phyloP scores from a whole-genome alignment of 768 basidiomycete species.

The Amyloporia xantha region DNA sequence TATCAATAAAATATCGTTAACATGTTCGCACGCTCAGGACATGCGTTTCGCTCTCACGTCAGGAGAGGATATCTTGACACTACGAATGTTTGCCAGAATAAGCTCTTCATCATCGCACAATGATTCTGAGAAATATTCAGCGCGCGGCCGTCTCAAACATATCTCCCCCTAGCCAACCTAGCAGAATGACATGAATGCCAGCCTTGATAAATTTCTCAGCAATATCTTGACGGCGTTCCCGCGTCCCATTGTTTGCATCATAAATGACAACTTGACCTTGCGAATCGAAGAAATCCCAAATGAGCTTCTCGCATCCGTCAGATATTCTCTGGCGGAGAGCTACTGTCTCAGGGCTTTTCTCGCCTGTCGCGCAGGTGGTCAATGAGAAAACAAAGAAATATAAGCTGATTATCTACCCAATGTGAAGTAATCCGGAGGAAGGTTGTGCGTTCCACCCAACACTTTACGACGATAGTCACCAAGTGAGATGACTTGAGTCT shows the following conservation, averaged over 20 bases:
- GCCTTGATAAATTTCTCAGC: conserved; percentile 80
- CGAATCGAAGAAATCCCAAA: conserved; percentile 79
- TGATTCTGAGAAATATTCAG: conserved; percentile 52
- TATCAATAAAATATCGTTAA: too few species aligned
- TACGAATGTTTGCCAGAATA: conserved; percentile 90
- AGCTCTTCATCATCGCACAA: conserved; percentile 89
- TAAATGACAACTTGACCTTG: conserved; percentile 98
- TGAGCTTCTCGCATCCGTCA: conserved; percentile 80
- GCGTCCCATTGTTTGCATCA: conserved; percentile 92
- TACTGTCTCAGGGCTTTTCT: conserved; percentile 77
- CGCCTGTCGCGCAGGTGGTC: conserved; percentile 35
- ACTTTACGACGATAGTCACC: conserved; percentile 93
- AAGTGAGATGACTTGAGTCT: conserved; percentile 89
- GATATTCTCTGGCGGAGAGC: conserved; percentile 68
- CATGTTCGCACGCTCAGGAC: not conserved
- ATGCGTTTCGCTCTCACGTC: conserved; percentile 54
- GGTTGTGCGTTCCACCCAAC: conserved; percentile 78
- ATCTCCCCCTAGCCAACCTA: conserved; percentile 44
- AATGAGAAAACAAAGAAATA: not conserved
- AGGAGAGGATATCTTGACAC: conserved; percentile 96
- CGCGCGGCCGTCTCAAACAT: not conserved
- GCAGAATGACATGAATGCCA: conserved; percentile 89
- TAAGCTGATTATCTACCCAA: conserved; percentile 41
- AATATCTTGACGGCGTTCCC: conserved; percentile 56
- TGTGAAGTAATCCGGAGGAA: conserved; percentile 91